Conservation (phyloP, 148 eudicot genomes). For the Vaccinium corymbosum region DNA sequence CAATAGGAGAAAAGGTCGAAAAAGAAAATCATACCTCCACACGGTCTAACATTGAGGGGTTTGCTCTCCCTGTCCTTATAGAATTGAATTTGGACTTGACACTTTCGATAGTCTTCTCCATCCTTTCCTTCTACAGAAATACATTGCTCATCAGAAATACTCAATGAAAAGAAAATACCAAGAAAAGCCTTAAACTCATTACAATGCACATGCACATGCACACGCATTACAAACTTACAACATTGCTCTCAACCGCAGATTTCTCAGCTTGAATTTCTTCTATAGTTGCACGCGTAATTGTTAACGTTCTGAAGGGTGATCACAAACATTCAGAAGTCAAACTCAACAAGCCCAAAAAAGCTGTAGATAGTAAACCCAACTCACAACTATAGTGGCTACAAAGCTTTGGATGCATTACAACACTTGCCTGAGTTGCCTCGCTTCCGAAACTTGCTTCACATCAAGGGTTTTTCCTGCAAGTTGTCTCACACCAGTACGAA, state of each 20-base stretch:
- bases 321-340: conserved; percentile 15
- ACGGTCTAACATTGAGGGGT: conserved; percentile 82
- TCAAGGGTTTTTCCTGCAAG: conserved; percentile 31
- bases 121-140: conserved; percentile 69
- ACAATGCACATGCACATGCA: background rate
- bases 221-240: conserved; percentile 41
- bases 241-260: conserved; percentile 64
- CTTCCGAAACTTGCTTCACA: conserved; percentile 30
- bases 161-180: background rate
- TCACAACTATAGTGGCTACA: background rate
- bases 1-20: background rate
- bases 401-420: background rate
- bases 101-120: conserved; percentile 92
- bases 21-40: conserved; percentile 49
- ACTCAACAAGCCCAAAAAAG: background rate
- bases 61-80: conserved; percentile 81
- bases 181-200: background rate
- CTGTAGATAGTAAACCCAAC: background rate
- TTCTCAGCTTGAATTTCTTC: conserved; percentile 94
- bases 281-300: conserved; percentile 68
- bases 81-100: conserved; percentile 68
- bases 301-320: conserved; percentile 52
- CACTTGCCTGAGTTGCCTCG: conserved; percentile 39
- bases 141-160: conserved; percentile 2
- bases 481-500: conserved; percentile 35